Evolutionary conservation across 805 yeast species (phyloP), one percentile per base, ranked within the genome.

Genomic region (Yamadazyma sp.): DNA sequence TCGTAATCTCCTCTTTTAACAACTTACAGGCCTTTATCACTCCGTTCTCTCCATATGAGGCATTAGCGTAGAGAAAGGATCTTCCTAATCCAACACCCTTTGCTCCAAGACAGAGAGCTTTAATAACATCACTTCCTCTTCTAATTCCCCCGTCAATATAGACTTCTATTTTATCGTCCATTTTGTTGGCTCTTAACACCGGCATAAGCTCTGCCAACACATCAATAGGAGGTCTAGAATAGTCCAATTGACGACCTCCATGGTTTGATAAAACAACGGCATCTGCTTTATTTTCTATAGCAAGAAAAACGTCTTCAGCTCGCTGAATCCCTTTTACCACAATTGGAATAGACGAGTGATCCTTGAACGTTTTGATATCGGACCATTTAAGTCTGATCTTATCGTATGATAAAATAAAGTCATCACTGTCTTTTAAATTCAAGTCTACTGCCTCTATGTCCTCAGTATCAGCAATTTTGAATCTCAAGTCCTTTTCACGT

Each of bases 241-340:
- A 84, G 60, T 87, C 96, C 40, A 87, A 64, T 60, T 87, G 95
- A 40, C 96, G 70, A 32, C 96, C 95, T 45, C 96, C 96, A 60
- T 87, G 96, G 55, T 87, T 87, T 2, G 95, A 85, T 36, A 87
- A 53, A 3, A 88, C 87, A 13, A 87, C 82, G 27, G 91, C 95
- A 32, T 78, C 77, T 21, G 76, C 75, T 5, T 91, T 91, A 48
- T 72, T 60, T 49, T 84, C 82, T 5, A 78, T 78, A 0, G 95
- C 95, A 49, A 66, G 60, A 14, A 86, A 56, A 1, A 84, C 89
- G 53, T 88, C 95, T 44, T 84, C 93, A 30, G 77, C 77, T 18
- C 90, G 64, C 59, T 86, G 95, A 14, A 87, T 80, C 42, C 96
- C 95, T 56, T 87, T 87, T 12, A 71, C 61, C 45, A 71, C 71